A percentile compares a stretch with the other conserved stretches of the same genome.
Evolutionary conservation across 2,329 filamentous ascomycete species (phyloP).

Genomic region (Hymenotorrendiella dingleyae): DNA sequence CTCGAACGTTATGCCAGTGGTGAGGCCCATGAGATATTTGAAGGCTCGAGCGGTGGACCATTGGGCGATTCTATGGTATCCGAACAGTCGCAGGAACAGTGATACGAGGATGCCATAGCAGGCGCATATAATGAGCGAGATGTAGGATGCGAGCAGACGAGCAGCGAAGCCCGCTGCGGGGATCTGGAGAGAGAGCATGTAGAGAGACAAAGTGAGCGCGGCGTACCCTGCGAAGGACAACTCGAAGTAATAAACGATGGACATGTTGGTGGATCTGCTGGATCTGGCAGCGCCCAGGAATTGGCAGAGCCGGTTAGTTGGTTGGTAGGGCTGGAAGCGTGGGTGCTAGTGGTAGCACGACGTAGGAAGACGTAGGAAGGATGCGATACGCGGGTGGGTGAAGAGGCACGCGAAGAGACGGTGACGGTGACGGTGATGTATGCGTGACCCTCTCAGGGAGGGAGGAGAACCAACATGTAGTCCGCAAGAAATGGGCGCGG

Average conservation of each 20-base stretch:
- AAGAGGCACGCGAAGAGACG: too few relatives aligned
- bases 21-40: conserved; percentile 68
- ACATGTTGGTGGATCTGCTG: conserved; percentile 25
- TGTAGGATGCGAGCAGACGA: conserved; percentile 60
- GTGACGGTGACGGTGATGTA: too few relatives aligned
- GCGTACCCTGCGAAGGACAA: conserved; percentile 48
- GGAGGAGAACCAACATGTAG: conserved; percentile 22
- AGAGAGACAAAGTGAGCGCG: conserved; percentile 50
- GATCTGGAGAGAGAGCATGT: conserved; percentile 52
- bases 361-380: neutral
- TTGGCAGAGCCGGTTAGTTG: neutral
- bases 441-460: conserved; percentile 29
- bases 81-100: conserved; percentile 62
- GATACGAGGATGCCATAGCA: conserved; percentile 72
- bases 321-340: neutral
- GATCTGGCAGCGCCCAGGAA: too few relatives aligned
- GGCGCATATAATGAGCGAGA: conserved; percentile 55
- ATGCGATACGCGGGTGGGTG: too few relatives aligned
- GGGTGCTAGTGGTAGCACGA: neutral
- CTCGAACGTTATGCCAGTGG: conserved; percentile 73
- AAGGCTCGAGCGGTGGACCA: conserved; percentile 78
- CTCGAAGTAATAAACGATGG: conserved; percentile 27
- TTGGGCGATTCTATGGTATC: conserved; percentile 72
- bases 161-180: conserved; percentile 62
- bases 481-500: too few relatives aligned